These are phyloP conservation scores for Monosporozyma unispora DNA, from an alignment of 805 yeast genomes.

Conservation along the genomic window DNA sequence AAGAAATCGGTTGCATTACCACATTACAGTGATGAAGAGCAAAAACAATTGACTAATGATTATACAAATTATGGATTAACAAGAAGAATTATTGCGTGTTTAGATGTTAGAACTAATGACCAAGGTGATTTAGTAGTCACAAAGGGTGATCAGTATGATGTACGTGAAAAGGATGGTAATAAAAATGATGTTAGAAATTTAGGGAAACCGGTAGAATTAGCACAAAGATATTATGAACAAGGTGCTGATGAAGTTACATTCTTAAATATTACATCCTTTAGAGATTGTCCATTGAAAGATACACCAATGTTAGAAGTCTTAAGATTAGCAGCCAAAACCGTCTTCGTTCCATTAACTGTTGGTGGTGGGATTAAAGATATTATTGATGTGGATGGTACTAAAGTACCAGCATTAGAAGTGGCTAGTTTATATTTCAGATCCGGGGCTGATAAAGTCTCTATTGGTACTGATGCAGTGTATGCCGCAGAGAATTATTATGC, in stretches of 20 bases:
- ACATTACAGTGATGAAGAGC: slow-evolving; percentile 18
- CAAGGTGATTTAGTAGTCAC: slow-evolving; percentile 94
- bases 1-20: slow-evolving; percentile 13
- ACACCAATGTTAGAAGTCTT: slow-evolving; percentile 94
- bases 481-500: slow-evolving; percentile 80
- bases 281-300: slow-evolving; percentile 87
- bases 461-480: slow-evolving; percentile 93
- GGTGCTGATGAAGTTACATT: slow-evolving; percentile 98
- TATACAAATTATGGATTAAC: slow-evolving; percentile 58
- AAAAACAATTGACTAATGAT: slow-evolving; percentile 25
- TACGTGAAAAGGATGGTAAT: slow-evolving; percentile 58
- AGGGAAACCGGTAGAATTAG: slow-evolving; percentile 94
- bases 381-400: slow-evolving; percentile 73
- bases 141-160: slow-evolving; percentile 97
- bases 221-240: slow-evolving; percentile 79
- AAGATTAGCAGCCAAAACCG: slow-evolving; percentile 71
- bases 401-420: slow-evolving; percentile 77
- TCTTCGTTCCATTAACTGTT: slow-evolving; percentile 93
- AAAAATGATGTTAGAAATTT: slow-evolving; percentile 69
- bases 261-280: slow-evolving; percentile 87
- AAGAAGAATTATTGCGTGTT: slow-evolving; percentile 87
- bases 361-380: slow-evolving; percentile 97
- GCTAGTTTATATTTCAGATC: slow-evolving; percentile 88
- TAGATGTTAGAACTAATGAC: slow-evolving; percentile 95
- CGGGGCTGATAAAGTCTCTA: slow-evolving; percentile 96